Conservation (phyloP, 805 yeast genomes). For the Pichia heedii region DNA sequence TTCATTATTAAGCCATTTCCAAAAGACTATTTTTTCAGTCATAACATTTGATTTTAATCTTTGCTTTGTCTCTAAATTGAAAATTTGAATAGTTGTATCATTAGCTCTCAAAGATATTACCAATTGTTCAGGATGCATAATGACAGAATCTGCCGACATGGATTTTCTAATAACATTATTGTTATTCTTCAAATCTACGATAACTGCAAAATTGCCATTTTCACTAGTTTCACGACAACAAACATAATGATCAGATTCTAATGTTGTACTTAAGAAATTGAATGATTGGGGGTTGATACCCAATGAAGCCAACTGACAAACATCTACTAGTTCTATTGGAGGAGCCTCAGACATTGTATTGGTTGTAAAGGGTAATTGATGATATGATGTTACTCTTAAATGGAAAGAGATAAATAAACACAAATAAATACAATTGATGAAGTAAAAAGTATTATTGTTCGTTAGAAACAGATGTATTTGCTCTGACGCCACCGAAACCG, state of each 20-base stretch:
- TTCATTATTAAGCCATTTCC: constrained; percentile 83
- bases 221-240: constrained; percentile 62
- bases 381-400: neutral
- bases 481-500: neutral
- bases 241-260: constrained; percentile 87
- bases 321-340: constrained; percentile 95
- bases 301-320: constrained; percentile 75
- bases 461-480: too few relatives aligned
- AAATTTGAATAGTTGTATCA: constrained; percentile 92
- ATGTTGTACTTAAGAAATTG: constrained; percentile 88
- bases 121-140: constrained; percentile 85
- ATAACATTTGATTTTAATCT: constrained; percentile 81
- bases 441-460: too few relatives aligned
- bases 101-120: constrained; percentile 92
- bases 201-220: constrained; percentile 83
- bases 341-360: constrained; percentile 43
- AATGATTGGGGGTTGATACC: constrained; percentile 81
- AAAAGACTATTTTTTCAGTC: constrained; percentile 82
- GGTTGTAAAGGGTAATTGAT: neutral
- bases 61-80: constrained; percentile 79
- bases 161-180: constrained; percentile 79
- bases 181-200: constrained; percentile 72
- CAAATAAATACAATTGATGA: neutral
- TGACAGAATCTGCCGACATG: constrained; percentile 96
- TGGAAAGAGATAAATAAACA: neutral